phyloP scores from a whole-genome alignment of 1,139 yeast species.

The Geotrichum macrosporum region DNA sequence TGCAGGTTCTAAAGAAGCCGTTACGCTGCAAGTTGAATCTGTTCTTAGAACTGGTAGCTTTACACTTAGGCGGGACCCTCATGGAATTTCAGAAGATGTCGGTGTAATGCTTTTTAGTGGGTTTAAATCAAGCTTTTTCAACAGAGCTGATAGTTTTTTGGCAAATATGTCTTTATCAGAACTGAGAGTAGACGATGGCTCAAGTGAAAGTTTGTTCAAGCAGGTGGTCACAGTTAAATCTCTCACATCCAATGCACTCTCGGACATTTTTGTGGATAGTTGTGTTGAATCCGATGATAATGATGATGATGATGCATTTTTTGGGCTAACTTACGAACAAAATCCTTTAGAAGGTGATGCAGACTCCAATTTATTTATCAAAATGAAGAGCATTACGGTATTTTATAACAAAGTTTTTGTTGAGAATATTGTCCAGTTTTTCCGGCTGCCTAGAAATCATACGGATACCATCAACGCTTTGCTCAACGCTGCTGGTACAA shows the following conservation, averaged over 20 bases:
- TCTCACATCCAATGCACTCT: slow-evolving; percentile 37
- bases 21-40: slow-evolving; percentile 60
- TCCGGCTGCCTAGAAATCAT: slow-evolving; percentile 84
- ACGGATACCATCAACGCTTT: slow-evolving; percentile 86
- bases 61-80: slow-evolving; percentile 46
- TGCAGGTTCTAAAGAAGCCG: slow-evolving; percentile 69
- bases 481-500: slow-evolving; percentile 91
- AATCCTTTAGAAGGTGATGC: slow-evolving; percentile 83
- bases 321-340: slow-evolving; percentile 73
- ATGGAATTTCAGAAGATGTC: slow-evolving; percentile 44
- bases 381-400: slow-evolving; percentile 79
- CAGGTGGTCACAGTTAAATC: slow-evolving; percentile 84
- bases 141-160: slow-evolving; percentile 72
- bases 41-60: slow-evolving; percentile 73
- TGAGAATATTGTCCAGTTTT: slow-evolving; percentile 68
- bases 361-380: slow-evolving; percentile 68
- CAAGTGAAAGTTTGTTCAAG: slow-evolving; percentile 65
- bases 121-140: slow-evolving; percentile 65
- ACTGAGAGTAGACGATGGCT: slow-evolving; percentile 82
- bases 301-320: slow-evolving; percentile 54
- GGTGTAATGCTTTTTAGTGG: slow-evolving; percentile 79
- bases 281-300: slow-evolving; percentile 26
- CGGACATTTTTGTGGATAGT: slow-evolving; percentile 21
- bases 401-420: slow-evolving; percentile 79
- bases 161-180: slow-evolving; percentile 72